phyloP scores from a whole-genome alignment of 2,329 filamentous ascomycete species.

The Ascochyta fabae region DNA sequence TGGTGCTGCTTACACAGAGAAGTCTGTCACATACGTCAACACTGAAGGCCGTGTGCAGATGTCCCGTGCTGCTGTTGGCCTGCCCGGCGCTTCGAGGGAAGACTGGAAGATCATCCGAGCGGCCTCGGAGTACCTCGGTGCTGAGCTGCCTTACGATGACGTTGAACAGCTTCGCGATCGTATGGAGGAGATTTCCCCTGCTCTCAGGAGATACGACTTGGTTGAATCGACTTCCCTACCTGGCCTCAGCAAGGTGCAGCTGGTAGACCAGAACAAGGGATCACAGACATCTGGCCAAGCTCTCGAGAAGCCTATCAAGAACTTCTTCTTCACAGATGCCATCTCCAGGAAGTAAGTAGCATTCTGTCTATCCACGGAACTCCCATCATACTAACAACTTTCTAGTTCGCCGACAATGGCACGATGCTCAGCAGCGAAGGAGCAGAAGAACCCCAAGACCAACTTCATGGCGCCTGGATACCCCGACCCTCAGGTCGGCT shows the following conservation, averaged over 20 bases:
- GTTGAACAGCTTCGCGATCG: constrained; percentile 87
- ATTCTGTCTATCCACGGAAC: background rate
- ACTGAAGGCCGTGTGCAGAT: constrained; percentile 96
- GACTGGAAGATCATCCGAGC: constrained; percentile 99
- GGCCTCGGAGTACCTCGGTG: constrained; percentile 86
- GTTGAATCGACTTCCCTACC: constrained; percentile 78
- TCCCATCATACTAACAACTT: constrained; percentile 18
- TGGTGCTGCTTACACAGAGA: constrained; percentile 95
- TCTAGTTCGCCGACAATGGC: constrained; percentile 95
- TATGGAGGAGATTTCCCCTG: constrained; percentile 93
- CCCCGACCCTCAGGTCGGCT: constrained; percentile 50
- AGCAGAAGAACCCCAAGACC: constrained; percentile 58
- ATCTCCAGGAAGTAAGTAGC: constrained; percentile 87
- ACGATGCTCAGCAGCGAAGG: constrained; percentile 92
- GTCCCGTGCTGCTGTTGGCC: constrained; percentile 84
- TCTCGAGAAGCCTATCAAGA: constrained; percentile 85
- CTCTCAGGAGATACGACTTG: constrained; percentile 87
- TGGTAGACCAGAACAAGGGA: constrained; percentile 96
- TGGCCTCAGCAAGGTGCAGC: constrained; percentile 86
- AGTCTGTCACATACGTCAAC: constrained; percentile 95
- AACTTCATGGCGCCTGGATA: constrained; percentile 60
- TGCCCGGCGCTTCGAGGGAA: constrained; percentile 87
- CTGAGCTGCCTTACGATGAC: constrained; percentile 89
- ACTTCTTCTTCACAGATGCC: constrained; percentile 98
- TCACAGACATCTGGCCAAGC: constrained; percentile 72